These are phyloP conservation scores for Kodamaea nitidulidarum DNA, from an alignment of 805 yeast species.

Conservation along the genomic window DNA sequence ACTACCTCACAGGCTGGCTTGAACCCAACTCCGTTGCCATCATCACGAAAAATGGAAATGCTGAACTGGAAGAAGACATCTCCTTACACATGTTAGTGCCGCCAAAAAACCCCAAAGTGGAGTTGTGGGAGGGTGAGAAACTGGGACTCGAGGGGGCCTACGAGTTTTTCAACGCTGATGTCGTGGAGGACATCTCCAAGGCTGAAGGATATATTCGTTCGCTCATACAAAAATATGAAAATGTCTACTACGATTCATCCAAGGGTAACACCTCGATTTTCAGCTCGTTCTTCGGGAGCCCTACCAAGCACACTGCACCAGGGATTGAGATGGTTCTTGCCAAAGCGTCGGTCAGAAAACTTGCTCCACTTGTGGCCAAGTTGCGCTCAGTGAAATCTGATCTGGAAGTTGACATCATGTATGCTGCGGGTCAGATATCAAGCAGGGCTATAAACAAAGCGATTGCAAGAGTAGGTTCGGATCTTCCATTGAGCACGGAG, in stretches of 20 bases:
- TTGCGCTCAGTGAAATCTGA: conserved; percentile 70
- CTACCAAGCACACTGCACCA: conserved; percentile 1
- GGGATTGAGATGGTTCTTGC: conserved; percentile 14
- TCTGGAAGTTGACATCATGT: conserved; percentile 74
- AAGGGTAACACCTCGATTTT: conserved; percentile 14
- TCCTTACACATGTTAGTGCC: conserved; percentile 80
- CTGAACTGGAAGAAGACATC: conserved; percentile 45
- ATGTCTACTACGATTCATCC: conserved; percentile 52
- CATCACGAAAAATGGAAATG: conserved; percentile 56
- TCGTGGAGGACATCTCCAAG: conserved; percentile 49
- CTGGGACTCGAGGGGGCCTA: conserved; percentile 81
- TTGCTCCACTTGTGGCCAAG: conserved; percentile 40
- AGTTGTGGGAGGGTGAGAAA: conserved; percentile 93
- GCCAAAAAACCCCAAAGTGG: conserved; percentile 69
- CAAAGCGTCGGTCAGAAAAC: conserved; percentile 38
- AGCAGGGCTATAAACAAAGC: conserved; percentile 83
- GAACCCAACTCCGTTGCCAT: conserved; percentile 78
- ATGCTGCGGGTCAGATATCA: conserved; percentile 77
- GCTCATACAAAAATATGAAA: conserved; percentile 45
- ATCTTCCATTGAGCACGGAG: conserved; percentile 57
- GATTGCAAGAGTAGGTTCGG: conserved; percentile 50
- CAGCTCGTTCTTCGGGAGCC: conserved; percentile 8
- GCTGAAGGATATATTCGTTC: conserved; percentile 42
- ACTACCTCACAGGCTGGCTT: conserved; percentile 85
- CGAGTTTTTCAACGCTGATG: conserved; percentile 86